Percentiles rank a stretch among this genome's conserved stretches.
These are phyloP conservation scores for Entamoeba histolytica DNA, from an alignment of 208 protist genomes.

Conservation along the genomic window DNA sequence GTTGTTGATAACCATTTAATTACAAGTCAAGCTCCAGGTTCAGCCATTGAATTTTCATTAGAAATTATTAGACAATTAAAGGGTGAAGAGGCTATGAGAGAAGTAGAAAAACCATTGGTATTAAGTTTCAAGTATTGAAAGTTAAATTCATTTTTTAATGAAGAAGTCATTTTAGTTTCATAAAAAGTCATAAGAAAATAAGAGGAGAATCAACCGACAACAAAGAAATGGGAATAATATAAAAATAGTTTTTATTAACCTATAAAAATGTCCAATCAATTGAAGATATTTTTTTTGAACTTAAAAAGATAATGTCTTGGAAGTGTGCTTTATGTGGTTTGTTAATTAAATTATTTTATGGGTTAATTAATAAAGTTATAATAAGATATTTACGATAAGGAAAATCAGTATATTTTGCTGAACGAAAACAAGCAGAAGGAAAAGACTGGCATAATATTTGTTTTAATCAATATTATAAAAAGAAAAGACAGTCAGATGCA, in stretches of 20 bases:
- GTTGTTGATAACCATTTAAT: not conserved
- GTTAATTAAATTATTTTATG: not conserved
- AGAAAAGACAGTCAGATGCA: not conserved
- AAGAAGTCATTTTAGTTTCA: too few relatives aligned
- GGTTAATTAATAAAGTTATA: not conserved
- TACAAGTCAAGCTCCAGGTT: not conserved
- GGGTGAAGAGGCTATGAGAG: not conserved
- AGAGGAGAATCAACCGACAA: too few relatives aligned
- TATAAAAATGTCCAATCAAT: too few relatives aligned
- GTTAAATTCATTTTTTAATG: too few relatives aligned
- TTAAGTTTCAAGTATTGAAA: not conserved
- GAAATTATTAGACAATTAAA: not conserved
- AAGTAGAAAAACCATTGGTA: not conserved
- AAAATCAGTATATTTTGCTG: not conserved
- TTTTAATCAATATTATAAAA: not conserved
- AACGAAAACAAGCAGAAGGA: not conserved
- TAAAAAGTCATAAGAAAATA: too few relatives aligned
- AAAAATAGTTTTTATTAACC: too few relatives aligned
- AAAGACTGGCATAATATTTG: not conserved
- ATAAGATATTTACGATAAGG: not conserved
- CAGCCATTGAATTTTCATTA: not conserved
- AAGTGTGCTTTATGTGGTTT: not conserved
- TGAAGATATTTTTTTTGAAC: too few relatives aligned
- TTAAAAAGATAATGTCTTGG: not conserved
- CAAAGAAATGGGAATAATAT: too few relatives aligned